A percentile compares a stretch with the other conserved stretches of the same genome.
phyloP scores from a whole-genome alignment of 345 rosid genomes.

The Acer campestre region DNA sequence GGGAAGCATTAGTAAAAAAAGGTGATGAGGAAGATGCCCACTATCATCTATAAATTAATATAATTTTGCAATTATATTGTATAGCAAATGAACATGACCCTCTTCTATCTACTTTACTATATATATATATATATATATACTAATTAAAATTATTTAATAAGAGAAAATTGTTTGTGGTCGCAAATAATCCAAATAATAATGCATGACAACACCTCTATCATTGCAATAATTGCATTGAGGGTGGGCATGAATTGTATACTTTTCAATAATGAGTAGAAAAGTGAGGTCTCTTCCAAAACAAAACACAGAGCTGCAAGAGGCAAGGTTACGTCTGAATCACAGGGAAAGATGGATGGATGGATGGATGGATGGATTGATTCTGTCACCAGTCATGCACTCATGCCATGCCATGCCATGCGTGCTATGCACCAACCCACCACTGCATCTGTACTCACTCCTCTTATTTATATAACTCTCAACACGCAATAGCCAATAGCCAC shows the following conservation, averaged over 20 bases:
- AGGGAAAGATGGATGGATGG: constrained; percentile 27
- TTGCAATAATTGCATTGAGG: constrained; percentile 26
- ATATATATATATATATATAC: too few relatives aligned
- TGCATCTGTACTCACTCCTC: background rate
- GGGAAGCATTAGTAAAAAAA: constrained; percentile 3
- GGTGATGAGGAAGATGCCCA: constrained; percentile 11
- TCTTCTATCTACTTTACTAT: constrained; percentile 3
- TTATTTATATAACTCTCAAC: constrained; percentile 26
- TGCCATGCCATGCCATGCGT: constrained; percentile 21
- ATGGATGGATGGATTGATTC: constrained; percentile 15
- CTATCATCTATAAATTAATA: constrained; percentile 3
- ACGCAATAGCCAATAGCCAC: constrained; percentile 32
- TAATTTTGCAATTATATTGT: background rate
- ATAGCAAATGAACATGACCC: constrained; percentile 7
- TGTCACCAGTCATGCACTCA: background rate
- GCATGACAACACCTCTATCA: constrained; percentile 14
- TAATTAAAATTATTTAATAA: too few relatives aligned
- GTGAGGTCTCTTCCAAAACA: constrained; percentile 11
- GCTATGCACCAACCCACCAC: constrained; percentile 37
- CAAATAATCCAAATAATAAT: constrained; percentile 9
- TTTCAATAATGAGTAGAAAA: background rate
- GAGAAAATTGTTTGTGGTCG: constrained; percentile 13
- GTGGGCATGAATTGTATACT: background rate
- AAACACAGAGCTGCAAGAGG: constrained; percentile 19
- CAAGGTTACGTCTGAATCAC: constrained; percentile 40